Evolutionary conservation across 1,139 yeast genomes (phyloP).

Genomic region (Yamadazyma songkhlaensis): DNA sequence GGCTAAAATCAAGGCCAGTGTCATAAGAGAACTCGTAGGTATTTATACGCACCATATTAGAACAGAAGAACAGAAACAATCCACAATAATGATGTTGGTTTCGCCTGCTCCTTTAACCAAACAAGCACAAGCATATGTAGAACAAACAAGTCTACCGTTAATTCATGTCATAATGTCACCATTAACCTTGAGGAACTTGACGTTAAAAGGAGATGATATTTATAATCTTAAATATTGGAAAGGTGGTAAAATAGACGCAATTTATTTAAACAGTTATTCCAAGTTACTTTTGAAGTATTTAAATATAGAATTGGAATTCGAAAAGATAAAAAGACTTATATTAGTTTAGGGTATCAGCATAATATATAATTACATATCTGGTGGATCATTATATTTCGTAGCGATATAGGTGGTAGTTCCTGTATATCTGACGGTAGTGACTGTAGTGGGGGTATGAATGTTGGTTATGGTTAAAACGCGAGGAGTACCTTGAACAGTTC

Average conservation of each 20-base stretch:
- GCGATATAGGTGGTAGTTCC: slow-evolving; percentile 14
- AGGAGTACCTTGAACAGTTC: slow-evolving; percentile 10
- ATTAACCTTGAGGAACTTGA: slow-evolving; percentile 12
- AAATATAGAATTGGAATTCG: slow-evolving; percentile 26
- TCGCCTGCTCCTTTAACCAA: slow-evolving; percentile 61
- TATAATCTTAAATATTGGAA: slow-evolving; percentile 41
- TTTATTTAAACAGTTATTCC: slow-evolving; percentile 46
- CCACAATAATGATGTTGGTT: slow-evolving; percentile 38
- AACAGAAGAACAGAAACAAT: slow-evolving; percentile 15
- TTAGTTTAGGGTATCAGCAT: slow-evolving; percentile 7
- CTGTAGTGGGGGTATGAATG: slow-evolving; percentile 13
- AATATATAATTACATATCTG: slow-evolving; percentile 8
- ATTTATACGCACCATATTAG: slow-evolving; percentile 44
- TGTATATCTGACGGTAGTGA: slow-evolving; percentile 13
- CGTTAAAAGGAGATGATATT: slow-evolving; percentile 1
- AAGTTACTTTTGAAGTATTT: slow-evolving; percentile 40
- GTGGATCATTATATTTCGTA: slow-evolving; percentile 13
- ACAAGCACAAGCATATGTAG: slow-evolving; percentile 57
- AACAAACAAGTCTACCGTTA: slow-evolving; percentile 53
- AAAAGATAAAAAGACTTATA: slow-evolving; percentile 12
- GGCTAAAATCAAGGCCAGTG: slow-evolving; percentile 47
- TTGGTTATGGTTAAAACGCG: slow-evolving; percentile 11
- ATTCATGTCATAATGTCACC: slow-evolving; percentile 46
- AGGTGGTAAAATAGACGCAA: slow-evolving; percentile 35
- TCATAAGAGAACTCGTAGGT: slow-evolving; percentile 59